Conservation (phyloP, 495 filamentous ascomycete genomes). For the Usnea hakonensis region DNA sequence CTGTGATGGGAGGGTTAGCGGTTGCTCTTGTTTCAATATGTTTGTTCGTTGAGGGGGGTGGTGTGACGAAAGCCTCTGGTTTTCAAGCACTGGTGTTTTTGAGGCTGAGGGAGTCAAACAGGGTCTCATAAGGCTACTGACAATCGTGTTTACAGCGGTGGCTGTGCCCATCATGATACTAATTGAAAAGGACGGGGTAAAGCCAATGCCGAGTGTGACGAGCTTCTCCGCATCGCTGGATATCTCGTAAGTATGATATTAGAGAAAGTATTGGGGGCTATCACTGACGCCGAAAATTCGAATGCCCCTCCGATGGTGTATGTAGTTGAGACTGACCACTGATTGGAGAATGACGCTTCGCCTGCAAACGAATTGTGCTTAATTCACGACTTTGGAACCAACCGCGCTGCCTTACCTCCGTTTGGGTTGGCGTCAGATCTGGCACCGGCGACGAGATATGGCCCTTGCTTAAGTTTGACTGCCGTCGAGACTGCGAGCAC, state of each 20-base stretch:
- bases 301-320: too few relatives aligned
- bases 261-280: neutral
- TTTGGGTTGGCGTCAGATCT: constrained; percentile 8
- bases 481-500: constrained; percentile 5
- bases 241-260: neutral
- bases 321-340: too few relatives aligned
- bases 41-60: too few relatives aligned
- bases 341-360: too few relatives aligned
- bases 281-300: too few relatives aligned
- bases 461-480: constrained; percentile 5
- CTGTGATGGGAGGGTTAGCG: neutral
- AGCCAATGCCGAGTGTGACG: constrained; percentile 8
- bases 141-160: too few relatives aligned
- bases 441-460: constrained; percentile 9
- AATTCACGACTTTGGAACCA: neutral
- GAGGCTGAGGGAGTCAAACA: too few relatives aligned
- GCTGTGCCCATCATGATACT: neutral
- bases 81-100: too few relatives aligned
- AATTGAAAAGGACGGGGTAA: constrained; percentile 11
- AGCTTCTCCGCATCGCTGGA: constrained; percentile 10
- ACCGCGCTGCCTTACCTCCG: neutral
- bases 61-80: too few relatives aligned
- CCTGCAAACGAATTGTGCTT: too few relatives aligned
- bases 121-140: too few relatives aligned
- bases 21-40: neutral